These are phyloP conservation scores for Cytospora mali DNA, from an alignment of 2,329 filamentous ascomycete genomes.

Conservation along the genomic window DNA sequence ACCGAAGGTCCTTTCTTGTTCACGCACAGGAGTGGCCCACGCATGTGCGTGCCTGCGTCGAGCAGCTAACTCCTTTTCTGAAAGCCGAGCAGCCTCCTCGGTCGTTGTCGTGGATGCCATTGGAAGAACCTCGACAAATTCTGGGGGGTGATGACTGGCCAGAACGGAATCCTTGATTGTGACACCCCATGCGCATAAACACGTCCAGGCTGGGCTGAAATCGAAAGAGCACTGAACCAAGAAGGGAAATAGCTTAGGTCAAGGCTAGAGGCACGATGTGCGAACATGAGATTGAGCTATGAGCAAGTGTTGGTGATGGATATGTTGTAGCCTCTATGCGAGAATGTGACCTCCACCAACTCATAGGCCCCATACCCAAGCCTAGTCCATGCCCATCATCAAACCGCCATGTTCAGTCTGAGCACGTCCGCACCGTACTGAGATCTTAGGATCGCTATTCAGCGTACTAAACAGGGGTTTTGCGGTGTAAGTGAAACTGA, in stretches of 20 bases:
- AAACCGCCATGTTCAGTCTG: background rate
- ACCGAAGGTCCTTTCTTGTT: background rate
- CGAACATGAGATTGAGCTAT: background rate
- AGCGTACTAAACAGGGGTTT: background rate
- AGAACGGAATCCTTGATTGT: background rate
- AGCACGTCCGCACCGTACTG: background rate
- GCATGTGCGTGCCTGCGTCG: background rate
- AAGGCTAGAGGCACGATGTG: background rate
- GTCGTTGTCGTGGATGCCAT: too few species aligned
- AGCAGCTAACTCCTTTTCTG: background rate
- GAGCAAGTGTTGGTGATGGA: background rate
- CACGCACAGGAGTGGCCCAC: background rate
- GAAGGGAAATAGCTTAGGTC: background rate
- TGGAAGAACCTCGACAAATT: background rate
- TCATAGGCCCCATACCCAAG: background rate
- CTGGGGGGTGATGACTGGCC: background rate
- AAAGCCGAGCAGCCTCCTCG: background rate
- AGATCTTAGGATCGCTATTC: background rate
- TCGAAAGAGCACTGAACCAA: background rate
- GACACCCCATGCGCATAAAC: background rate
- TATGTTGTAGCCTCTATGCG: background rate
- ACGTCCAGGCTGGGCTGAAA: background rate
- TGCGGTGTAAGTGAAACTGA: background rate
- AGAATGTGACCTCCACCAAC: background rate
- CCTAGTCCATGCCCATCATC: background rate